Base-by-base conservation (phyloP, 352 stramenopile genomes). In the Pseudoperonospora humuli region DNA sequence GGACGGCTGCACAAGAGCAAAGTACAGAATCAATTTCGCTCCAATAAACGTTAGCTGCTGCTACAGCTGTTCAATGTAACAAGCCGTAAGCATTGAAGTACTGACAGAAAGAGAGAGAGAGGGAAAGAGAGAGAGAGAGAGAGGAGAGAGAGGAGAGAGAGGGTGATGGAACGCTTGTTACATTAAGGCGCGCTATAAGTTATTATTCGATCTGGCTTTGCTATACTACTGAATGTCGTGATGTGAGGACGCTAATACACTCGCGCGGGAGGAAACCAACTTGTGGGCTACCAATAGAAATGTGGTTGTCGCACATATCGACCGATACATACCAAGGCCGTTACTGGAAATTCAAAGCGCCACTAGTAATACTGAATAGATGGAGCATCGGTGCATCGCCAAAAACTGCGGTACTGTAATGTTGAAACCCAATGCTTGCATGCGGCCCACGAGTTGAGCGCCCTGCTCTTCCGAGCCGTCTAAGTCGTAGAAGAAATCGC, bases 401-500 rank as follows among this genome's bases (percentile, higher is more conserved):
- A 84, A 56, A 51, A 88, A 80, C 56, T 85, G 73, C 23, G 64
- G 39, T 13, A 79, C 51, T 15, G 68, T 70, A 46, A 88, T 75
- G 48, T 61, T 70, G 38, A 88, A 73, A 26, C 75, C 75, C 39
- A 84, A 41, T 17, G 49, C 45, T 43, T 86, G 73, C 73, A 88
- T 85, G 38, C 66, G 40, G 35, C 72, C 64, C 4, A 88, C 61
- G 11, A 86, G 68, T 25, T 70, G 60, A 38, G 61, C 64, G 24
- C 57, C 74, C 31, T 82, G 65, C 45, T 81, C 64, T 25, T 83
- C 68, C 10, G 74, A 69, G 45, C 70, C 73, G 15, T 70, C 49
- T 5, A 86, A 47, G 39, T 86, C 70, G 51, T 78, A 61, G 42
- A 84, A 82, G 14, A 84, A 80, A 45, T 84, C 72, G 41, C 61